Base-by-base conservation (phyloP, 345 rosid species). In the Populus ilicifolia region DNA sequence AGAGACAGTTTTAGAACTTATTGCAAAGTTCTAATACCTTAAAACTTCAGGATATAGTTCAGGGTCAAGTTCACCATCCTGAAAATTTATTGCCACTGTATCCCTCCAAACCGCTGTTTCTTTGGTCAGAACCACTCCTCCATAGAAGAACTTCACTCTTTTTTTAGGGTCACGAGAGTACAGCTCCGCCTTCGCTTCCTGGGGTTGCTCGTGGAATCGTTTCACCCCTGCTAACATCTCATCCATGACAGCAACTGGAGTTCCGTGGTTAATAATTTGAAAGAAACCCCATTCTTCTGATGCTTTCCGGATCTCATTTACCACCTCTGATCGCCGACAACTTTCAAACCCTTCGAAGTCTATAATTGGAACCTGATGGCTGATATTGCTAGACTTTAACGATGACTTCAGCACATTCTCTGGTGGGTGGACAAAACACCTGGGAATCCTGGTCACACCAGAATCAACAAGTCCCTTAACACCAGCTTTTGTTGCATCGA, bases 91-190 rank as follows among this genome's bases (percentile, higher is more conserved):
- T 4, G 85, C 88, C 39, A 85, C 35, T 0, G 88, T 67, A 44
- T 85, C 91, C 67, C 88, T 83, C 89, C 91, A 86, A 23, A 82
- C 80, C n/a, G 91, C 88, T 2, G 85, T 82, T 17, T 69, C 69
- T 79, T 80, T 80, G 72, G 70, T 80, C 12, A 83, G 78, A n/a
- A 81, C 84, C 35, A 84, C 81, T 70, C 81, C 80, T 74, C 82
- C 84, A 70, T 86, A 54, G 36, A 70, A 78, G 43, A 63, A 81
- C 64, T 81, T 84, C 18, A 80, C 90, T 59, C 38, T 71, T 17
- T 74, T 67, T 41, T 69, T 56, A 18, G 21, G 4, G 16, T 87
- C 85, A 4, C 89, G 83, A 1, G 86, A 80, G 80, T 86, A 89
- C 56, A 80, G 64, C 75, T 83, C 83, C 84, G 69, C 83, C 84